A percentile compares a stretch with the other conserved stretches of the same genome.
Evolutionary conservation across 495 filamentous ascomycete genomes (phyloP).

Genomic region (Trichoderma gamsii): DNA sequence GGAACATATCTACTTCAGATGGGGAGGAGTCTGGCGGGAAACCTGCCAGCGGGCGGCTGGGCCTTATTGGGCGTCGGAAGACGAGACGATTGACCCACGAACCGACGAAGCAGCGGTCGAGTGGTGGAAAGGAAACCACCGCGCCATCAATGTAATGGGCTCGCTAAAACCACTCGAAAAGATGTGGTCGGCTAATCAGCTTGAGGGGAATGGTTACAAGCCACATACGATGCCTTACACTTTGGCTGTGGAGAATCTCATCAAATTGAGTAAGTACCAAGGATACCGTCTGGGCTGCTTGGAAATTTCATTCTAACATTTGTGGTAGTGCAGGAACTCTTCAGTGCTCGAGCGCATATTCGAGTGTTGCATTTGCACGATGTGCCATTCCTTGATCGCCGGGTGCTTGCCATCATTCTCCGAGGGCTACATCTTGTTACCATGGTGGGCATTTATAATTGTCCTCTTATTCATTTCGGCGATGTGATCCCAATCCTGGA

Average conservation of each 20-base stretch:
- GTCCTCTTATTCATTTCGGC: slow-evolving; percentile 11
- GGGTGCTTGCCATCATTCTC: slow-evolving; percentile 7
- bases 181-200: slow-evolving; percentile 9
- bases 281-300: background rate
- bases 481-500: slow-evolving; percentile 9
- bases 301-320: background rate
- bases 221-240: background rate
- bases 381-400: slow-evolving; percentile 10
- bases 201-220: background rate
- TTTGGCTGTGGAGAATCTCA: background rate
- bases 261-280: background rate
- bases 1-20: background rate
- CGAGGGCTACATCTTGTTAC: background rate
- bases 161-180: background rate
- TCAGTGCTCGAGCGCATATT: background rate
- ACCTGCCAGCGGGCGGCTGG: background rate
- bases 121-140: background rate
- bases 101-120: background rate
- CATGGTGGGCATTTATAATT: slow-evolving; percentile 11
- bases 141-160: background rate
- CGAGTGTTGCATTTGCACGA: slow-evolving; percentile 1
- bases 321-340: background rate
- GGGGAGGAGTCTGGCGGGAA: background rate
- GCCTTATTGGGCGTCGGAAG: background rate
- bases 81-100: background rate